A percentile compares a stretch with the other conserved stretches of the same genome.
Evolutionary conservation across 129 eudicot species (phyloP).

Genomic region (Artemisia annua): DNA sequence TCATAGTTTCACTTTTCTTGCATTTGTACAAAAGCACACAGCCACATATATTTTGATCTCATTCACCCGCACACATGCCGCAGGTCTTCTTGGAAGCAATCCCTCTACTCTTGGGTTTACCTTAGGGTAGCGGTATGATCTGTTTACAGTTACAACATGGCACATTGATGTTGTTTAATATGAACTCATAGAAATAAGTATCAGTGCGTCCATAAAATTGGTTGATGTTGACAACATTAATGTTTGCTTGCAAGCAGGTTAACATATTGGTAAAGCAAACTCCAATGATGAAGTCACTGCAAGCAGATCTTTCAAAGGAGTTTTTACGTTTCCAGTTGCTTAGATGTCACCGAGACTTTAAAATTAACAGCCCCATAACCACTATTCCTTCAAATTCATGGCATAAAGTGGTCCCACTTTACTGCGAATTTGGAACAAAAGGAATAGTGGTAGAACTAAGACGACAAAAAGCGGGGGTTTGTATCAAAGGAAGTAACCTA

Average conservation of each 20-base stretch:
- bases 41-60: too few relatives aligned
- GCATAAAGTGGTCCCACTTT: conserved; percentile 62
- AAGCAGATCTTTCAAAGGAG: conserved; percentile 42
- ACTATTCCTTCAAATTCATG: conserved; percentile 44
- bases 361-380: conserved; percentile 51
- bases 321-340: conserved; percentile 60
- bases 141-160: too few relatives aligned
- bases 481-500: conserved; percentile 58
- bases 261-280: conserved; percentile 50
- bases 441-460: conserved; percentile 67
- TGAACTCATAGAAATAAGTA: too few relatives aligned
- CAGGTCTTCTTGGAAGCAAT: too few relatives aligned
- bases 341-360: conserved; percentile 74
- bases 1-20: too few relatives aligned
- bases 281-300: conserved; percentile 19
- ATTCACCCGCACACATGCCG: too few relatives aligned
- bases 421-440: conserved; percentile 90
- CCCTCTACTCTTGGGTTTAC: too few relatives aligned
- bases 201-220: too few relatives aligned
- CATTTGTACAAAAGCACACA: too few relatives aligned
- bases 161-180: too few relatives aligned
- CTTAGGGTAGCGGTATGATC: too few relatives aligned
- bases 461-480: conserved; percentile 50
- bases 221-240: neutral
- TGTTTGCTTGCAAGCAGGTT: conserved; percentile 19